These are phyloP conservation scores for Solidago caesia DNA, from an alignment of 129 eudicot genomes.

Conservation along the genomic window DNA sequence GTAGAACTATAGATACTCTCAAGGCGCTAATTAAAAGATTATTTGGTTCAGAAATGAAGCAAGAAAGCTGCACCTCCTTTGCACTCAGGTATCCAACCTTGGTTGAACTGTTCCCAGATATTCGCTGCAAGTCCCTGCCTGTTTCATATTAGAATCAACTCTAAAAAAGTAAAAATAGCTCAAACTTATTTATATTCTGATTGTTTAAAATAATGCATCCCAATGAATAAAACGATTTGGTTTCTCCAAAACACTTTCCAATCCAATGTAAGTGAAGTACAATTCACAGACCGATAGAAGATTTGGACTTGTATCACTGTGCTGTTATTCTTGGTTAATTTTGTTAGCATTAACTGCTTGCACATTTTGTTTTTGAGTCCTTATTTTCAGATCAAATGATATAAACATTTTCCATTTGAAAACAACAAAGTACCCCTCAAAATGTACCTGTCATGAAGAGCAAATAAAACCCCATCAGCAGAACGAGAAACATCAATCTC, in stretches of 20 bases:
- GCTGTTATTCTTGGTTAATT: not conserved
- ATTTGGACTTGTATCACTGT: not conserved
- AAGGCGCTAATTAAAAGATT: not conserved
- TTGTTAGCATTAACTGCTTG: not conserved
- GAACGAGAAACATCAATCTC: slow-evolving; percentile 99
- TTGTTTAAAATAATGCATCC: not conserved
- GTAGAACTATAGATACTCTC: not conserved
- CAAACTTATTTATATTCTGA: not conserved
- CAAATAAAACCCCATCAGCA: slow-evolving; percentile 83
- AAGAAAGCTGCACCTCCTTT: slow-evolving; percentile 65
- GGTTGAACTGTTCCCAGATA: slow-evolving; percentile 76
- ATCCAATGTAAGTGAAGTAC: not conserved
- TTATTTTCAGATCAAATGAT: not conserved
- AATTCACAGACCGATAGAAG: not conserved
- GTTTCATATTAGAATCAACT: slow-evolving; percentile 67
- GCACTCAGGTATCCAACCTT: slow-evolving; percentile 66
- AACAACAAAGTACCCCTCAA: not conserved
- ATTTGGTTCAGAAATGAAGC: not conserved
- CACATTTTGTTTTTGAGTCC: not conserved
- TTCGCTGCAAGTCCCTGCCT: slow-evolving; percentile 98
- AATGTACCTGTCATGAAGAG: slow-evolving; percentile 90
- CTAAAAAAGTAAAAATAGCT: slow-evolving; percentile 38
- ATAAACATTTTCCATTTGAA: slow-evolving; percentile 13
- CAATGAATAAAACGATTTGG: not conserved
- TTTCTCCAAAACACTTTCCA: too few species aligned